Evolutionary conservation across 148 eudicot genomes (phyloP).

Genomic region (Mesembryanthemum crystallinum): DNA sequence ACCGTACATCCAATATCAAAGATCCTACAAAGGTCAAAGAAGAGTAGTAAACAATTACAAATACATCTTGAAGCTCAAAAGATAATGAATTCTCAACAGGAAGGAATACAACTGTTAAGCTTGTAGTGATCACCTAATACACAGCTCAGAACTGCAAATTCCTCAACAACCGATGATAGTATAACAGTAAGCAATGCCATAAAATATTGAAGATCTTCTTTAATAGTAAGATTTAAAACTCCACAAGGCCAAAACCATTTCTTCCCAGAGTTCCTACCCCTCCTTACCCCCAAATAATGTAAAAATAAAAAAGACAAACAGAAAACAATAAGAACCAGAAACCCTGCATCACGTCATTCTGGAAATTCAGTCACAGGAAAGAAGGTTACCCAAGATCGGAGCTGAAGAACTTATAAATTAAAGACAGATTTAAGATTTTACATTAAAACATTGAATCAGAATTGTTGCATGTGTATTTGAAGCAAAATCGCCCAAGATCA

Average conservation of each 20-base stretch:
- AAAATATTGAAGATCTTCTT: background rate
- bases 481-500: conserved; percentile 8
- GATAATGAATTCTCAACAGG: background rate
- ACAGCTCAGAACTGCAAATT: background rate
- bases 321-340: background rate
- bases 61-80: background rate
- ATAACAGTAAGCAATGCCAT: background rate
- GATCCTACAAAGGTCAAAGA: background rate
- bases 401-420: background rate
- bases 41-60: background rate
- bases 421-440: too few species aligned
- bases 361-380: background rate
- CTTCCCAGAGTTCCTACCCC: background rate
- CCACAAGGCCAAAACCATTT: background rate
- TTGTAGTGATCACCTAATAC: background rate
- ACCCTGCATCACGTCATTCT: too few species aligned
- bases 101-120: too few species aligned
- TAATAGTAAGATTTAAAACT: background rate
- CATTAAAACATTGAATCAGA: background rate
- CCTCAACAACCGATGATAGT: background rate
- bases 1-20: conserved; percentile 5
- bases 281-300: background rate
- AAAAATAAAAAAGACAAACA: too few species aligned
- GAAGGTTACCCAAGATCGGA: background rate
- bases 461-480: background rate